Conservation (phyloP, 2,329 filamentous ascomycete species). For the Capronia coronata region DNA sequence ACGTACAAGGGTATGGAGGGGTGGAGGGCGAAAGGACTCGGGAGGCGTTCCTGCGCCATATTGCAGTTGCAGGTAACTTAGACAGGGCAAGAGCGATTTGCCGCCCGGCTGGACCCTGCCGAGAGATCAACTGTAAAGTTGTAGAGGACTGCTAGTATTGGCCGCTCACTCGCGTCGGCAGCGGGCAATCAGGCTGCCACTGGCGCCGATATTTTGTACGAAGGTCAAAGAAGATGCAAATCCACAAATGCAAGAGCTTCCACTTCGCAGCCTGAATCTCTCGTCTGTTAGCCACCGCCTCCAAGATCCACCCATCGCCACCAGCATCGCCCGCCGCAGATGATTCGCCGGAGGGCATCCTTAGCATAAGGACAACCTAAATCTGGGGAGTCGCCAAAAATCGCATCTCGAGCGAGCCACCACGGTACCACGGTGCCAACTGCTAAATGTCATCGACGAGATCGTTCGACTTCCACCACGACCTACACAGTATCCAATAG, state of each 20-base stretch:
- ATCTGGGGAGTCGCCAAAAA: too few species aligned
- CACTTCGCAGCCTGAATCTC: too few species aligned
- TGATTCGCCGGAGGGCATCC: too few species aligned
- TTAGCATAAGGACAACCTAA: too few species aligned
- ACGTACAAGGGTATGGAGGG: neutral
- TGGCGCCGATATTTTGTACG: too few species aligned
- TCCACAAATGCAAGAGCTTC: neutral
- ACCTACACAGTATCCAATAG: neutral
- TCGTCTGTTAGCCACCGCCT: too few species aligned
- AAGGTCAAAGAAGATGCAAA: neutral
- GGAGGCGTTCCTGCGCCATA: neutral
- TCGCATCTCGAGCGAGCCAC: neutral
- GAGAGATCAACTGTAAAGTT: too few species aligned
- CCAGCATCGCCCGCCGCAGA: too few species aligned
- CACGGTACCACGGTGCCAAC: neutral
- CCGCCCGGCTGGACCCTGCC: neutral
- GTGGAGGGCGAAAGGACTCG: neutral
- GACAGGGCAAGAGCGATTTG: neutral
- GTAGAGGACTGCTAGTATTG: too few species aligned
- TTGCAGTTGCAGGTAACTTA: too few species aligned
- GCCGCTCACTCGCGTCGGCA: too few species aligned
- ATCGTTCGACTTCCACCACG: conserved; percentile 1
- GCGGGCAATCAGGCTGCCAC: too few species aligned
- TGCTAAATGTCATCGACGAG: conserved; percentile 1
- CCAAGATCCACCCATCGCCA: neutral